These are phyloP conservation scores for Penicillium silybi DNA, from an alignment of 495 filamentous ascomycete species.

Conservation along the genomic window DNA sequence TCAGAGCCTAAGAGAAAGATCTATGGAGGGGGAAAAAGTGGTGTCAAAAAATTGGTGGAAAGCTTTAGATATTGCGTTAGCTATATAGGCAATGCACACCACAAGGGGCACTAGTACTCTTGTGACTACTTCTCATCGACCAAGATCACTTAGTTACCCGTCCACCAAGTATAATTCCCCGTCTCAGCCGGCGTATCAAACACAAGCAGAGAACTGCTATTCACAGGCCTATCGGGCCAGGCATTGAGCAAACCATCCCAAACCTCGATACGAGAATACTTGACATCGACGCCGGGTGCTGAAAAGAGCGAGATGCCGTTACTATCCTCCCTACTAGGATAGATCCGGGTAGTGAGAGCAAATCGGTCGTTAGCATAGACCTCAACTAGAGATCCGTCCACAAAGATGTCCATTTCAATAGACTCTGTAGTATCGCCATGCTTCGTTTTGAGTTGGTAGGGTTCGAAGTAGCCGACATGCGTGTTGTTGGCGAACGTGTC, in stretches of 20 bases:
- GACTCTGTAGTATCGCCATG: conserved; percentile 1
- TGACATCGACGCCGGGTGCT: conserved; percentile 1
- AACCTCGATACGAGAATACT: conserved; percentile 8
- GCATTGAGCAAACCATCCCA: conserved; percentile 18
- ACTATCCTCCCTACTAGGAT: conserved; percentile 23
- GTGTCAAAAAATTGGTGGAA: not conserved
- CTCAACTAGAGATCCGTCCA: conserved; percentile 16
- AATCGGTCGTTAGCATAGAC: conserved; percentile 17
- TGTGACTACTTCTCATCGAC: too few relatives aligned
- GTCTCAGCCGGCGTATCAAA: conserved; percentile 17
- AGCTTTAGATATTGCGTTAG: too few relatives aligned
- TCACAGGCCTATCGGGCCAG: conserved; percentile 11
- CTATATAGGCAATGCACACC: too few relatives aligned
- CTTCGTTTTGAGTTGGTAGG: conserved; percentile 4
- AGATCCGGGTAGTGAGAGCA: conserved; percentile 15
- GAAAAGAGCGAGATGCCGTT: conserved; percentile 4
- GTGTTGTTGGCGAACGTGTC: conserved; percentile 3
- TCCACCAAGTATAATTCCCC: conserved; percentile 16
- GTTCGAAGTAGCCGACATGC: conserved; percentile 13
- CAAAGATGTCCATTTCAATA: conserved; percentile 11
- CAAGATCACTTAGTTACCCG: conserved; percentile 12
- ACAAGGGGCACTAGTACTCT: too few relatives aligned
- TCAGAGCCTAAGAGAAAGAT: not conserved
- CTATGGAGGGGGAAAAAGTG: not conserved
- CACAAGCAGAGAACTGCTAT: conserved; percentile 13